These are phyloP conservation scores for Dendrobium nobile DNA, from an alignment of 106 monocot genomes.

Conservation along the genomic window DNA sequence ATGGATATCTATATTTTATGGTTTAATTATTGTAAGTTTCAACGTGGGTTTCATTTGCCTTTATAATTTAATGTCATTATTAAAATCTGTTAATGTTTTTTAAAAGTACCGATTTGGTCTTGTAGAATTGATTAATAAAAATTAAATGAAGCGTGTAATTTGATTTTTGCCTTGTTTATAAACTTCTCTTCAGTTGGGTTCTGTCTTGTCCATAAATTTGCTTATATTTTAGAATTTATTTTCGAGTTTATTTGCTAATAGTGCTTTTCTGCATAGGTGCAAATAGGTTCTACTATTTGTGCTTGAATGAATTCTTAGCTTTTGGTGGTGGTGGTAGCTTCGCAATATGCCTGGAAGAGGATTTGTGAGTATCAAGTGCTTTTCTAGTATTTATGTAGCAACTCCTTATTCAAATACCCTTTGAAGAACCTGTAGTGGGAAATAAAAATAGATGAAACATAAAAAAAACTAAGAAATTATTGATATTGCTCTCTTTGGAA, in stretches of 20 bases:
- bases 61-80: too few species aligned
- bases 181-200: too few species aligned
- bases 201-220: too few species aligned
- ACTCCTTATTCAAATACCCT: not conserved
- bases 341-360: conserved; percentile 77
- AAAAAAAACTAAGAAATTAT: not conserved
- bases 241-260: conserved; percentile 7
- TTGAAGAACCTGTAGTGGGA: not conserved
- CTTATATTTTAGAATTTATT: too few species aligned
- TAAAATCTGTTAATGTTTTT: too few species aligned
- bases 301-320: conserved; percentile 69
- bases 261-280: conserved; percentile 42
- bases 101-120: too few species aligned
- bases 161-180: too few species aligned
- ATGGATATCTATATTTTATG: too few species aligned
- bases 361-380: conserved; percentile 61
- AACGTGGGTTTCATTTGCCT: too few species aligned
- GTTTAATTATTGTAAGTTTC: too few species aligned
- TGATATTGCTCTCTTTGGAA: conserved; percentile 18
- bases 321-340: conserved; percentile 89
- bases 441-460: not conserved
- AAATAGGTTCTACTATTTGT: conserved; percentile 91
- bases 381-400: not conserved
- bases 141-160: too few species aligned
- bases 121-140: too few species aligned